phyloP scores from a whole-genome alignment of 1,284 basidiomycete species.

The Ganoderma multipileum region DNA sequence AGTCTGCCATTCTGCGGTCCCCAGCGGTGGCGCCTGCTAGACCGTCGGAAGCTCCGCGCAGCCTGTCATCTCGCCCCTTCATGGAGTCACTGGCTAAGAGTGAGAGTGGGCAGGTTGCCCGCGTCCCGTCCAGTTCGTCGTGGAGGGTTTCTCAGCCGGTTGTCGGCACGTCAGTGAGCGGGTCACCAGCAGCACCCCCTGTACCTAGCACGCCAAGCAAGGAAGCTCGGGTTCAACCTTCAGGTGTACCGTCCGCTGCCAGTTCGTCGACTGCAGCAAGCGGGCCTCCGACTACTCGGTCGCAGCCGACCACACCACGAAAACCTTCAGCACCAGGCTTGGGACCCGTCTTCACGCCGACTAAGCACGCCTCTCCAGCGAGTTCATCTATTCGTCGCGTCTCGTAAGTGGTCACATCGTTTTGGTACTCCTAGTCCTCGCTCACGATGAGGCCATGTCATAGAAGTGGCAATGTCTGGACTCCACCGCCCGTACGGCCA shows the following conservation, averaged over 20 bases:
- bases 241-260: neutral
- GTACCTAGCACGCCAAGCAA: conserved; percentile 3
- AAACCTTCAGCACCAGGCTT: conserved; percentile 44
- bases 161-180: conserved; percentile 11
- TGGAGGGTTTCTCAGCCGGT: conserved; percentile 28
- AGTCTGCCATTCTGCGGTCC: conserved; percentile 18
- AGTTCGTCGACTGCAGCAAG: neutral
- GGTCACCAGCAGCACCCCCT: conserved; percentile 14
- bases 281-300: conserved; percentile 1
- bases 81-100: conserved; percentile 11
- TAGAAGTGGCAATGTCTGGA: conserved; percentile 63
- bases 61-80: conserved; percentile 17
- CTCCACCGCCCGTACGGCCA: conserved; percentile 54
- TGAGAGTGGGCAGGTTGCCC: conserved; percentile 2
- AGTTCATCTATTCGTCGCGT: conserved; percentile 46
- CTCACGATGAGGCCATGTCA: neutral
- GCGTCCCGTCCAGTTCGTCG: conserved; percentile 26
- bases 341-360: conserved; percentile 68
- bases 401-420: conserved; percentile 50
- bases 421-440: neutral
- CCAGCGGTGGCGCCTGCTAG: conserved; percentile 15
- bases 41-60: conserved; percentile 11
- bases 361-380: conserved; percentile 48
- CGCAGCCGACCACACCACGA: conserved; percentile 28
- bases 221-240: conserved; percentile 9